Base-by-base conservation (phyloP, 805 yeast genomes). In the Sugiyamaella smithiae region DNA sequence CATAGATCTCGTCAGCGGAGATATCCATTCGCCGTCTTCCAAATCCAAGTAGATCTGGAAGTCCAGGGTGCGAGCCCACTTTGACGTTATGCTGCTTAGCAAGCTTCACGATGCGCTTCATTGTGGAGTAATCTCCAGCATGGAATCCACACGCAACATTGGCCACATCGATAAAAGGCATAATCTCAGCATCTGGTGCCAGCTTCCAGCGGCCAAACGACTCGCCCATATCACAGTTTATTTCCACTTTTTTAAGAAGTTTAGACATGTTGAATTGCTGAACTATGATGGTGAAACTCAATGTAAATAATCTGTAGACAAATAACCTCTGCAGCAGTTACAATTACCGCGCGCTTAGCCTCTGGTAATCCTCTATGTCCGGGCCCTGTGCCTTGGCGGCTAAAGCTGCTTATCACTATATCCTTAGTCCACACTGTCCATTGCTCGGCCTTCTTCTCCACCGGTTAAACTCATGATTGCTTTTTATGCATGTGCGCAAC, bases 171-270 rank as follows among this genome's bases (percentile, higher is more conserved):
- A 40, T 40, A 23, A 23, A 25, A 4, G 43, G 43, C 43, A 40
- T 40, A 17, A 40, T 40, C 16, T 40, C 43, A 9, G 14, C 43
- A 40, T 40, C 43, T 19, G 43, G 43, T 5, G 43, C 43, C 14
- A 40, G 43, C 22, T 40, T 40, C 43, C 43, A 40, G 16, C 43
- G 43, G 9, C 43, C 43, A 25, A 40, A 40, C 16, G 43, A 40
- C 8, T 40, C 43, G 14, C 43, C 43, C 43, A 40, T 40, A 23
- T 40, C 43, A 40, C 43, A 40, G 9, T 40, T 40, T 28, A 40
- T 40, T 23, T 40, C 43, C 28, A 40, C 43, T 8, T 17, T 40
- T 8, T 16, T 16, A 11, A 40, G 9, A 23, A 40, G 19, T 17
- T 40, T 40, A 5, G 28, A 40, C 31, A 40, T 23, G 8, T 37